Conservation (phyloP, 164 flowering plant genomes). For the Malania oleifera region DNA sequence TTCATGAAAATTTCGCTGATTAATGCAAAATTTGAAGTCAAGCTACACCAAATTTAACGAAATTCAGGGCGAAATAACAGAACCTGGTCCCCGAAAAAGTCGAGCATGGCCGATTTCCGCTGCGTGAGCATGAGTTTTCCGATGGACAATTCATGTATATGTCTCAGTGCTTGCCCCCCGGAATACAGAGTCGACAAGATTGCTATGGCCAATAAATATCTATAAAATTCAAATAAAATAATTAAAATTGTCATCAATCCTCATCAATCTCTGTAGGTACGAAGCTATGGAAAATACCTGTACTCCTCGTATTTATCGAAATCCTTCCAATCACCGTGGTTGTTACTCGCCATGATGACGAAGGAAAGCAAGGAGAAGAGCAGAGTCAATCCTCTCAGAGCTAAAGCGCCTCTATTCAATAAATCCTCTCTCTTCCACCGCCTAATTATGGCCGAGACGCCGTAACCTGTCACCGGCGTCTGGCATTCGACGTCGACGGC, state of each 20-base stretch:
- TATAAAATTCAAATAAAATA: slow-evolving; percentile 13
- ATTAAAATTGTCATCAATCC: no score
- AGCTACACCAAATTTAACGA: background rate
- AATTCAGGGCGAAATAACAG: background rate
- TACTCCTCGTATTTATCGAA: slow-evolving; percentile 71
- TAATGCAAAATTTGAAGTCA: no score
- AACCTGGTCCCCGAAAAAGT: slow-evolving; percentile 91
- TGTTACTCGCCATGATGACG: slow-evolving; percentile 64
- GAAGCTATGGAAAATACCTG: slow-evolving; percentile 30
- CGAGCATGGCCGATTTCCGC: slow-evolving; percentile 23
- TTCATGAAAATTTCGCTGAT: no score
- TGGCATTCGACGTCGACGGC: slow-evolving; percentile 27
- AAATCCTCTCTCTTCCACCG: slow-evolving; percentile 76
- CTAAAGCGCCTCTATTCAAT: slow-evolving; percentile 43
- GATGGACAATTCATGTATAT: slow-evolving; percentile 43
- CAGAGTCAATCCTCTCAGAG: slow-evolving; percentile 37
- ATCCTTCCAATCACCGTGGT: slow-evolving; percentile 57
- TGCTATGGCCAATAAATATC: slow-evolving; percentile 65
- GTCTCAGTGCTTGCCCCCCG: slow-evolving; percentile 36
- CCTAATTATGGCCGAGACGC: slow-evolving; percentile 38
- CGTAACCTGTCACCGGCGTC: slow-evolving; percentile 18
- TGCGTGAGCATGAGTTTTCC: slow-evolving; percentile 31
- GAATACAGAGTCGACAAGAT: slow-evolving; percentile 61
- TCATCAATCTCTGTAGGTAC: no score
- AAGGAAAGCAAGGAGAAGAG: slow-evolving; percentile 64